Conservation (phyloP, 2,329 filamentous ascomycete species). For the Thielaviopsis populi region DNA sequence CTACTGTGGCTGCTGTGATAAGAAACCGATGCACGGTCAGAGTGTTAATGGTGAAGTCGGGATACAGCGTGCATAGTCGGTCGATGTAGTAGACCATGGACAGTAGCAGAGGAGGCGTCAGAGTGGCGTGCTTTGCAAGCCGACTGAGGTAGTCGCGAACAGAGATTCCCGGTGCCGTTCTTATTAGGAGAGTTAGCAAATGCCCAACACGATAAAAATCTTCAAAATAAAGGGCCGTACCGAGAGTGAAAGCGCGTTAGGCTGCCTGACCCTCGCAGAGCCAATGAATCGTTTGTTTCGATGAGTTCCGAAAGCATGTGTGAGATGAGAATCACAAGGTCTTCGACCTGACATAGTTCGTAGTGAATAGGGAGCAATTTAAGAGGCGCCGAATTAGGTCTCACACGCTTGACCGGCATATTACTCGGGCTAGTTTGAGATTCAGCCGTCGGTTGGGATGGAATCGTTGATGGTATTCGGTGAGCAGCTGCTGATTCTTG, state of each 20-base stretch:
- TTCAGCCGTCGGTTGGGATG: conserved; percentile 21
- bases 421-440: neutral
- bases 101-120: conserved; percentile 84
- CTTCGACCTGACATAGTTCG: conserved; percentile 65
- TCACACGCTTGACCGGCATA: conserved; percentile 33
- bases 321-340: conserved; percentile 78
- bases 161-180: conserved; percentile 71
- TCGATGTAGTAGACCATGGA: conserved; percentile 99
- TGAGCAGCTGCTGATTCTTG: neutral
- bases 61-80: conserved; percentile 78
- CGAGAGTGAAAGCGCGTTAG: conserved; percentile 92
- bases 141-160: conserved; percentile 88
- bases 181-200: conserved; percentile 20
- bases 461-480: neutral
- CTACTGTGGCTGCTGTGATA: conserved; percentile 89
- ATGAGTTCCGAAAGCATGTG: conserved; percentile 95
- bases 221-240: conserved; percentile 29
- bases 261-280: conserved; percentile 55
- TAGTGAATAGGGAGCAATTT: conserved; percentile 58
- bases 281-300: conserved; percentile 76
- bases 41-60: conserved; percentile 90
- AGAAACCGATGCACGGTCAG: conserved; percentile 94
- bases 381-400: conserved; percentile 34
- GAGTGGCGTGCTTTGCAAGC: conserved; percentile 81
- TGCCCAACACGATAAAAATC: neutral